Evolutionary conservation across 2,329 filamentous ascomycete species (phyloP), one percentile per base, ranked within the genome.

Genomic region (Nannizziopsis barbatae): DNA sequence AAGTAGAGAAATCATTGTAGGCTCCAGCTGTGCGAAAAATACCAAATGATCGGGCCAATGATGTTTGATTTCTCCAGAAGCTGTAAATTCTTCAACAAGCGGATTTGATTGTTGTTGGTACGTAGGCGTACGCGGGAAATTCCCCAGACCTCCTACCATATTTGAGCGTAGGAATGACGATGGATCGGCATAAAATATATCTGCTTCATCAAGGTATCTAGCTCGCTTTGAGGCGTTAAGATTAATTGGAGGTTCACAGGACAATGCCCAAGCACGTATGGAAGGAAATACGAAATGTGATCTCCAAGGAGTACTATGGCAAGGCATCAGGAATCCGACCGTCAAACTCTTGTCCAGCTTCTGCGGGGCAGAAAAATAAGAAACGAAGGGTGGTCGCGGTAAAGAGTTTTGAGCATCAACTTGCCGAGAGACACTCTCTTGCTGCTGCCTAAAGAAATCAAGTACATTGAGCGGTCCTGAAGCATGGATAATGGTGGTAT

Each of bases 261-360:
- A 84, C 12, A 96, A 71, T 0, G 89, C 90, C 73, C 89, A 89
- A 3, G 87, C 88, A 50, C 78, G 69, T 46, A 95, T 79, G 27
- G 72, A 69, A 0, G 86, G 78, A 60, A 92, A 78, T 52, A 93
- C 73, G 35, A 96, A 75, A 60, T 93, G 85, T 12, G 84, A 88
- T 58, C 89, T 84, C 90, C 92, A 96, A 2, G 92, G 90, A 0
- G 90, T 96, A 55, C 84, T 86, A 71, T 98, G 92, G 68, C 92
- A 98, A 8, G 92, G 92, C 76, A 89, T 94, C 18, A 98, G 75
- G 68, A 96, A 95, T 15, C 84, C 83, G 31, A 82, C 71, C 2
- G 75, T 75, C 22, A 75, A 74, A 15, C 61, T 60, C 2, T 60
- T 58, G 55, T 18, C 57, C 51, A 37, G 61, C 53, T 12, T 56